These are phyloP conservation scores for Phaffomyces opuntiae DNA, from an alignment of 805 yeast species.

Conservation along the genomic window DNA sequence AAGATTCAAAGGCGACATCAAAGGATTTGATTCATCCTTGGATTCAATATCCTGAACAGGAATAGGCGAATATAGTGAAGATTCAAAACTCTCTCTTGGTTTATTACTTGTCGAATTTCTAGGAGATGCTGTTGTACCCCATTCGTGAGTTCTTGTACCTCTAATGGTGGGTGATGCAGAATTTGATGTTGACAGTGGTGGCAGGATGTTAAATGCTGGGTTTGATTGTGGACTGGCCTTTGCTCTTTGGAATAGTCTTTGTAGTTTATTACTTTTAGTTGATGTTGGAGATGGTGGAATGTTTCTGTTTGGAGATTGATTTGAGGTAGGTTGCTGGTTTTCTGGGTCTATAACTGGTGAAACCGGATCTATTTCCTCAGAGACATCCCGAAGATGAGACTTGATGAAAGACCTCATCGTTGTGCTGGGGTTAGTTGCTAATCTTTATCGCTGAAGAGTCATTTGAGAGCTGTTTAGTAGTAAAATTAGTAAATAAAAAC, in stretches of 20 bases:
- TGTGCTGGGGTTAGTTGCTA: not conserved
- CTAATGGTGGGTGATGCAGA: slow-evolving; percentile 29
- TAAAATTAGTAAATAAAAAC: no score
- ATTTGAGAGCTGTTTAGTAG: no score
- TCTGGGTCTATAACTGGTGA: not conserved
- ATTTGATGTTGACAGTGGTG: slow-evolving; percentile 10
- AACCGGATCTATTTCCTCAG: slow-evolving; percentile 14
- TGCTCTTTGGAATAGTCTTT: slow-evolving; percentile 19
- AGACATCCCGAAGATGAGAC: slow-evolving; percentile 30
- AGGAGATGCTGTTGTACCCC: slow-evolving; percentile 29
- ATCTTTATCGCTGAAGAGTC: no score
- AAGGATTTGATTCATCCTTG: not conserved
- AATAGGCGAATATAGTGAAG: not conserved
- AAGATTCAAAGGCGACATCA: not conserved
- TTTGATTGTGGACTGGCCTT: slow-evolving; percentile 14
- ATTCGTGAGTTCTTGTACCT: slow-evolving; percentile 44
- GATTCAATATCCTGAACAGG: not conserved
- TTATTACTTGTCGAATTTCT: not conserved
- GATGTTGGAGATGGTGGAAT: slow-evolving; percentile 2
- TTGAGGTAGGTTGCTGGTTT: not conserved
- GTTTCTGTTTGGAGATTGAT: not conserved
- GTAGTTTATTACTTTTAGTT: slow-evolving; percentile 15
- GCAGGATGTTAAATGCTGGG: slow-evolving; percentile 12
- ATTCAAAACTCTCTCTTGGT: slow-evolving; percentile 3
- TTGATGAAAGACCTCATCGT: slow-evolving; percentile 33